Evolutionary conservation across 345 rosid genomes (phyloP).

Genomic region (Erysimum cheiranthoides): DNA sequence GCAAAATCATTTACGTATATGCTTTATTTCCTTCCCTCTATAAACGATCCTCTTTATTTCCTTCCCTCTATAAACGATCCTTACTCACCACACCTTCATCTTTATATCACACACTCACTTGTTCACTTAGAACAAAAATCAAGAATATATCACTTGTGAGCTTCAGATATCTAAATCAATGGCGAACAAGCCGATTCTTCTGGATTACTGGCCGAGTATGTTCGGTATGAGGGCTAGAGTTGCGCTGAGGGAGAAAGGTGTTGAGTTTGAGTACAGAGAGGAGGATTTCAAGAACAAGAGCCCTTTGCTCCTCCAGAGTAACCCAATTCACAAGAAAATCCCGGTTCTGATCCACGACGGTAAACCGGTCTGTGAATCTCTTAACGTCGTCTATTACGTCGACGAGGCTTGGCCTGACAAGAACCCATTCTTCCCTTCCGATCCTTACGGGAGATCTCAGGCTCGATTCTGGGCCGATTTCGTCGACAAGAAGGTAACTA

Average conservation of each 20-base stretch:
- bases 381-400: constrained; percentile 28
- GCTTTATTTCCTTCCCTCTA: not conserved
- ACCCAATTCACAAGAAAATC: constrained; percentile 41
- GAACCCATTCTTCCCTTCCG: constrained; percentile 44
- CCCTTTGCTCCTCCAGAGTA: constrained; percentile 40
- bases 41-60: not conserved
- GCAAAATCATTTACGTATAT: not conserved
- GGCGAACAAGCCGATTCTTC: constrained; percentile 33
- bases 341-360: constrained; percentile 42
- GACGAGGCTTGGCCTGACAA: constrained; percentile 44
- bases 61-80: not conserved
- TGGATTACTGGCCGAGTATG: constrained; percentile 46
- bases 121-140: not conserved
- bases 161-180: constrained; percentile 5
- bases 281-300: constrained; percentile 35
- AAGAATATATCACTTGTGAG: constrained; percentile 4
- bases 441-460: constrained; percentile 39
- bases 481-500: constrained; percentile 40
- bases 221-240: constrained; percentile 42
- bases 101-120: not conserved
- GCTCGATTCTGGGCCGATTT: constrained; percentile 43
- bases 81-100: constrained; percentile 9
- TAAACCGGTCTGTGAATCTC: constrained; percentile 36
- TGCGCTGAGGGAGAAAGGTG: constrained; percentile 41
- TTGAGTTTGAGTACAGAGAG: constrained; percentile 37